Evolutionary conservation across 2,329 filamentous ascomycete species (phyloP).

Genomic region (Corniculantispora saksenae): DNA sequence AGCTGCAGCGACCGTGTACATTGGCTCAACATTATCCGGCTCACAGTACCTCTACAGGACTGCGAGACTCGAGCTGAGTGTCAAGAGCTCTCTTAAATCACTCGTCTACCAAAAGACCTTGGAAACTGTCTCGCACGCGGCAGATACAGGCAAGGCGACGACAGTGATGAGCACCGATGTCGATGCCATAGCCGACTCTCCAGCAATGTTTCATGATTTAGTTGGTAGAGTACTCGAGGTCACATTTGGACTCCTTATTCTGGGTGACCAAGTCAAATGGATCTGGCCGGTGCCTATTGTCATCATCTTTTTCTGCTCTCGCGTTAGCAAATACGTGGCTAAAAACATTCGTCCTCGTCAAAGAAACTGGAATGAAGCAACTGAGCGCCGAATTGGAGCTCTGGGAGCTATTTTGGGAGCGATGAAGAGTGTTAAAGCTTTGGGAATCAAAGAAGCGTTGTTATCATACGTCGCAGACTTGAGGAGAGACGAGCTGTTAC

Average conservation of each 20-base stretch:
- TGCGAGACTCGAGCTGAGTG: conserved; percentile 34
- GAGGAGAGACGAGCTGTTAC: conserved; percentile 2
- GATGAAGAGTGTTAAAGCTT: conserved; percentile 18
- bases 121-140: conserved; percentile 22
- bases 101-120: conserved; percentile 39
- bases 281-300: conserved; percentile 42
- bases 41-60: conserved; percentile 33
- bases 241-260: conserved; percentile 38
- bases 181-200: conserved; percentile 33
- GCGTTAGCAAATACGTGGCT: conserved; percentile 42
- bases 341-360: conserved; percentile 36
- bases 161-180: conserved; percentile 45
- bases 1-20: conserved; percentile 35
- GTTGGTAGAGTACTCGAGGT: conserved; percentile 46
- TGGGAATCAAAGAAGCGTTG: conserved; percentile 11
- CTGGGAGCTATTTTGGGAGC: conserved; percentile 35
- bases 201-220: conserved; percentile 42
- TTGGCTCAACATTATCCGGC: conserved; percentile 27
- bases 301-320: conserved; percentile 44
- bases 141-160: conserved; percentile 35
- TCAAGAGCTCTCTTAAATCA: conserved; percentile 36
- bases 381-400: conserved; percentile 40
- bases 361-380: conserved; percentile 42
- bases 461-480: neutral
- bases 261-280: conserved; percentile 44